Percentiles rank a stretch among this genome's conserved stretches.
phyloP scores from a whole-genome alignment of 1,284 basidiomycete genomes.

The Apiotrichum veenhuisii region DNA sequence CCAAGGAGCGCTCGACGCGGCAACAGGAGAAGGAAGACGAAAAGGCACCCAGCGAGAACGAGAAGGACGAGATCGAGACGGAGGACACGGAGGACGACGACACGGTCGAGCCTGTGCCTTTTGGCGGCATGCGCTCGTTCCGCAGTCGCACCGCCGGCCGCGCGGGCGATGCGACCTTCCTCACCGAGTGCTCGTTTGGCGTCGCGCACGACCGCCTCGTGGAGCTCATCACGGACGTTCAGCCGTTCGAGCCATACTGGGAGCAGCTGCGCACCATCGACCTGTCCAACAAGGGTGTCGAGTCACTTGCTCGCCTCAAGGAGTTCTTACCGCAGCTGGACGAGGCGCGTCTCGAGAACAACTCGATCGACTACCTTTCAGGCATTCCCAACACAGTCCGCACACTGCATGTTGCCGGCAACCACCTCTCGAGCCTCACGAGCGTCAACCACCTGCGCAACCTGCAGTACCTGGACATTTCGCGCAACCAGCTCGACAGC shows the following conservation, averaged over 20 bases:
- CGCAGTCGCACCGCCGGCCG: conserved; percentile 15
- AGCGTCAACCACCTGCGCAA: conserved; percentile 83
- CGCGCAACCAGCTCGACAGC: conserved; percentile 82
- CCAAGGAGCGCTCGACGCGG: conserved; percentile 39
- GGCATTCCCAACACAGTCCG: conserved; percentile 74
- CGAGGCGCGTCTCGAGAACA: conserved; percentile 69
- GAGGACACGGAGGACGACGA: conserved; percentile 8
- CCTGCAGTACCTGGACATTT: conserved; percentile 86
- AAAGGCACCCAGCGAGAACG: conserved; percentile 9
- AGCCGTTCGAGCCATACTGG: conserved; percentile 94
- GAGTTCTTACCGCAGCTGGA: conserved; percentile 88
- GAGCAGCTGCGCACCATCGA: conserved; percentile 74
- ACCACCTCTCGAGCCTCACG: conserved; percentile 79
- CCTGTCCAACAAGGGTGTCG: conserved; percentile 71
- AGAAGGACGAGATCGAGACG: neutral
- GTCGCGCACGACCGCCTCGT: conserved; percentile 86
- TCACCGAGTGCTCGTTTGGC: conserved; percentile 89
- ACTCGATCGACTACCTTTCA: conserved; percentile 79
- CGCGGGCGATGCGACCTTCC: conserved; percentile 67
- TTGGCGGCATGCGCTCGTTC: conserved; percentile 19
- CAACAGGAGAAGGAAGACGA: no score
- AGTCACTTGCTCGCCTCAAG: conserved; percentile 85
- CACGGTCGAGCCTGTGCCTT: conserved; percentile 14
- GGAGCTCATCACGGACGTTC: conserved; percentile 87
- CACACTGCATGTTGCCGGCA: conserved; percentile 73